Evolutionary conservation across 208 protist species (phyloP).

Genomic region (Hexamita inflata): DNA sequence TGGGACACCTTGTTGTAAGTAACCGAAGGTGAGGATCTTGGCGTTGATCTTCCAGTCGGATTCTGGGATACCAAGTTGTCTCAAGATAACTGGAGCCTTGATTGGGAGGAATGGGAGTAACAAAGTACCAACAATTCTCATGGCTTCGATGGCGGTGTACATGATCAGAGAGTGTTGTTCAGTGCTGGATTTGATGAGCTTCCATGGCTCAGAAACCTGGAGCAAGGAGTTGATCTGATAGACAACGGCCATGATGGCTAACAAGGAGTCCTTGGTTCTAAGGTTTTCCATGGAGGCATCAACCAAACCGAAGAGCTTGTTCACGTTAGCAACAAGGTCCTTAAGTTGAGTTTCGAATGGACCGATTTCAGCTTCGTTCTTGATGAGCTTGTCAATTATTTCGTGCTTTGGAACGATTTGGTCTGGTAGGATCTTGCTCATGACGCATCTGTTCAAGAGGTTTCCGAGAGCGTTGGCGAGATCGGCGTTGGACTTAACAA

Average conservation of each 20-base stretch:
- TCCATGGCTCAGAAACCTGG: slow-evolving; percentile 13
- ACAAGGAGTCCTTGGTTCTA: neutral
- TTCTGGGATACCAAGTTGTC: neutral
- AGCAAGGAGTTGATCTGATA: slow-evolving; percentile 5
- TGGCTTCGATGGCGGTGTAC: neutral
- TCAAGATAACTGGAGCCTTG: neutral
- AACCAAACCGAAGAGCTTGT: neutral
- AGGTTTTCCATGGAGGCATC: neutral
- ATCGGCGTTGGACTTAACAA: neutral
- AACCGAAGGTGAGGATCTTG: neutral
- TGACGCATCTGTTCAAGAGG: neutral
- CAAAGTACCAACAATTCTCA: slow-evolving; percentile 3
- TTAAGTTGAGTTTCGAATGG: neutral
- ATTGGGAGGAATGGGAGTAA: slow-evolving; percentile 27
- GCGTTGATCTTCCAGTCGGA: neutral
- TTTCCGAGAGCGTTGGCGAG: slow-evolving; percentile 32
- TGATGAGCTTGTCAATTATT: neutral
- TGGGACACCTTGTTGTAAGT: neutral
- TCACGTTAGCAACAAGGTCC: neutral
- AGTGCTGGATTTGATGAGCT: neutral
- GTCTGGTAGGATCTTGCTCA: neutral
- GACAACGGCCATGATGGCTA: neutral
- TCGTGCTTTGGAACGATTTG: neutral
- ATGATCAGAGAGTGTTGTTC: neutral
- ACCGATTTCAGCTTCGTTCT: neutral